A percentile compares a stretch with the other conserved stretches of the same genome.
Evolutionary conservation across 2,329 filamentous ascomycete genomes (phyloP).

Genomic region (Canariomyces notabilis): DNA sequence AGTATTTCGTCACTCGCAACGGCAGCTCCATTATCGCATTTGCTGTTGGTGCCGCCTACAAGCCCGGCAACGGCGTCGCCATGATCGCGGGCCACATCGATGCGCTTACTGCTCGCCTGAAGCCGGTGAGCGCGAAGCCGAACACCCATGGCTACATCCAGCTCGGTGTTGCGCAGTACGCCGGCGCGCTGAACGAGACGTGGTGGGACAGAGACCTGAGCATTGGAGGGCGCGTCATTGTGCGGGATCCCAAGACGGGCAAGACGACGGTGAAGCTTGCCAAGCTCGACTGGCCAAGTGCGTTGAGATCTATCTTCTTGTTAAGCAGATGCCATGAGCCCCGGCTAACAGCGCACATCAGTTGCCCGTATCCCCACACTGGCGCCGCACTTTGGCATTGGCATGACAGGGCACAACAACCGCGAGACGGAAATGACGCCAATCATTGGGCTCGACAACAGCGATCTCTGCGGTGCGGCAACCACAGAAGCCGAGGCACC

Average conservation of each 20-base stretch:
- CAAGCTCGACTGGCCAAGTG: slow-evolving; percentile 84
- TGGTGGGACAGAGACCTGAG: slow-evolving; percentile 97
- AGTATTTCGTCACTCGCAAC: slow-evolving; percentile 85
- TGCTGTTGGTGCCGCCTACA: slow-evolving; percentile 72
- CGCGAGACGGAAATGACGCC: slow-evolving; percentile 91
- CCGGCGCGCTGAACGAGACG: slow-evolving; percentile 77
- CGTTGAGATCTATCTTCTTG: slow-evolving; percentile 19
- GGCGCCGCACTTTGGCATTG: slow-evolving; percentile 87
- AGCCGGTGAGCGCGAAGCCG: slow-evolving; percentile 83
- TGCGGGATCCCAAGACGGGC: slow-evolving; percentile 65
- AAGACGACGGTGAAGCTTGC: slow-evolving; percentile 80
- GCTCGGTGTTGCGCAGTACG: slow-evolving; percentile 88
- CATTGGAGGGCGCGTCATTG: slow-evolving; percentile 82
- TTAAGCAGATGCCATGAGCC: background rate
- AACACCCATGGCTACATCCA: slow-evolving; percentile 81
- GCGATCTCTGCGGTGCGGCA: slow-evolving; percentile 41
- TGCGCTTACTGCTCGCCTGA: slow-evolving; percentile 82
- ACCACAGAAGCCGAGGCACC: slow-evolving; percentile 36
- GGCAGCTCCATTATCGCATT: slow-evolving; percentile 83
- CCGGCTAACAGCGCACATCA: slow-evolving; percentile 15
- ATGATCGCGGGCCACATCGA: slow-evolving; percentile 93
- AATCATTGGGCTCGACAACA: slow-evolving; percentile 82
- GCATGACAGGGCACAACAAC: slow-evolving; percentile 64
- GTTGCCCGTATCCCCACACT: slow-evolving; percentile 86
- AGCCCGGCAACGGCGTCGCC: slow-evolving; percentile 78